Percentiles rank a stretch among this genome's conserved stretches.
These are phyloP conservation scores for Aspergillus mulundensis DNA, from an alignment of 495 filamentous ascomycete genomes.

Conservation along the genomic window DNA sequence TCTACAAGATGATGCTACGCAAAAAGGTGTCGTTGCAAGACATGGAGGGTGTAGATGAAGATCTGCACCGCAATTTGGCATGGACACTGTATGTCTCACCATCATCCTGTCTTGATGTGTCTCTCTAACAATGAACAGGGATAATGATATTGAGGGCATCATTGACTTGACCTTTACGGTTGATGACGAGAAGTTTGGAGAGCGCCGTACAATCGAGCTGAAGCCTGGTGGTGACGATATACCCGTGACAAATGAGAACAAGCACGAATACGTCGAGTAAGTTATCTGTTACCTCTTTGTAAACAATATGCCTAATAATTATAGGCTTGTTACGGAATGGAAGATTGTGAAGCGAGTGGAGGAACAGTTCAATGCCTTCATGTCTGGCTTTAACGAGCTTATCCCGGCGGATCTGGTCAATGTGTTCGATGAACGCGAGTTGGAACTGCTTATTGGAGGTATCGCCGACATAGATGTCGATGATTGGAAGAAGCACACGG, in stretches of 20 bases:
- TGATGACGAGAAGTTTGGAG: conserved; percentile 96
- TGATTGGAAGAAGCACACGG: conserved; percentile 99
- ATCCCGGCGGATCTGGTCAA: conserved; percentile 96
- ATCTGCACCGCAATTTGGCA: conserved; percentile 89
- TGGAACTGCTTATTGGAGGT: conserved; percentile 95
- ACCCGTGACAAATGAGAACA: conserved; percentile 94
- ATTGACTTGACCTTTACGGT: conserved; percentile 93
- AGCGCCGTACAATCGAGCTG: conserved; percentile 84
- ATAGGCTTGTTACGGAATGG: conserved; percentile 92
- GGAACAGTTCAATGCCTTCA: conserved; percentile 97
- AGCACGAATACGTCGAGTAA: conserved; percentile 90
- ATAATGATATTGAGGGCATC: conserved; percentile 92
- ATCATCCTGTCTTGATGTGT: background rate
- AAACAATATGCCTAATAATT: background rate
- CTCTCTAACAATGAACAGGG: conserved; percentile 39
- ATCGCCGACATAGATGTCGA: conserved; percentile 99
- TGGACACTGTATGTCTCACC: conserved; percentile 75
- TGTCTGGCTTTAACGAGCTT: conserved; percentile 94
- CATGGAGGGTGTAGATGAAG: conserved; percentile 98
- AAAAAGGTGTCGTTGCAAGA: conserved; percentile 89
- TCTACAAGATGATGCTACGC: conserved; percentile 99
- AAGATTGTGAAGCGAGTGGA: conserved; percentile 97
- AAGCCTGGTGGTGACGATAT: conserved; percentile 89
- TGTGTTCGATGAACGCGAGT: conserved; percentile 96
- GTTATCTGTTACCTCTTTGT: conserved; percentile 21